phyloP scores from a whole-genome alignment of 148 eudicot genomes.

The Camellia granthamiana region DNA sequence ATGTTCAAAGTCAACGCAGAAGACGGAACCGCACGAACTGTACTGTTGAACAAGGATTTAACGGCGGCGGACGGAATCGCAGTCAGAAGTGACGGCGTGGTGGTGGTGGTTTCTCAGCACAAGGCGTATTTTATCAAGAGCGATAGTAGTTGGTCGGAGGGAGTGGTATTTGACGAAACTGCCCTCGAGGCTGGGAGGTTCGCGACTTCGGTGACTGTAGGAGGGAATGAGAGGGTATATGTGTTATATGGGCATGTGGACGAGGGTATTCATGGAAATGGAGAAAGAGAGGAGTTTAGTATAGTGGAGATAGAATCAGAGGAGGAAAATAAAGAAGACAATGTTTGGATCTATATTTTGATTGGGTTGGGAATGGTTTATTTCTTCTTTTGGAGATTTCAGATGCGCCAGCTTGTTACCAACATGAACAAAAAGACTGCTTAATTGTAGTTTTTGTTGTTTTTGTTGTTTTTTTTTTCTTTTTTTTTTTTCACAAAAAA shows the following conservation, averaged over 20 bases:
- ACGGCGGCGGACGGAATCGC: slow-evolving; percentile 59
- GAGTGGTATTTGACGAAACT: slow-evolving; percentile 70
- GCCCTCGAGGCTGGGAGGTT: slow-evolving; percentile 61
- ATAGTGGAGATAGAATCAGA: slow-evolving; percentile 58
- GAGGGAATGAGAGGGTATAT: slow-evolving; percentile 68
- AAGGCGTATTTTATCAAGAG: slow-evolving; percentile 64
- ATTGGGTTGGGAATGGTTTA: slow-evolving; percentile 74
- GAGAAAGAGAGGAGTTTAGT: slow-evolving; percentile 55
- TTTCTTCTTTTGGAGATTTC: slow-evolving; percentile 78
- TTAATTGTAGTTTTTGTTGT: slow-evolving; percentile 15
- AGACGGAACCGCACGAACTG: slow-evolving; percentile 56
- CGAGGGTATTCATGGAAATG: slow-evolving; percentile 63
- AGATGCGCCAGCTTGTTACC: slow-evolving; percentile 59
- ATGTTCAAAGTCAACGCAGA: slow-evolving; percentile 60
- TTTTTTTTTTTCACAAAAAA: too few relatives aligned
- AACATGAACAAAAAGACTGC: slow-evolving; percentile 59
- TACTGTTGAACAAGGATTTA: slow-evolving; percentile 44
- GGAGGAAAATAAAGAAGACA: slow-evolving; percentile 46
- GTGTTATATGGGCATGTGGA: slow-evolving; percentile 73
- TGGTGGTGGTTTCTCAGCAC: slow-evolving; percentile 45
- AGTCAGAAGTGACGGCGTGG: slow-evolving; percentile 62
- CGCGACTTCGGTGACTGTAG: slow-evolving; percentile 55
- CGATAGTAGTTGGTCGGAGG: slow-evolving; percentile 60
- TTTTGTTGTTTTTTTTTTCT: neutral
- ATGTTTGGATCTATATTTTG: slow-evolving; percentile 62